phyloP scores from a whole-genome alignment of 169 alveolate genomes.

The Pseudocohnilembus persalinus region DNA sequence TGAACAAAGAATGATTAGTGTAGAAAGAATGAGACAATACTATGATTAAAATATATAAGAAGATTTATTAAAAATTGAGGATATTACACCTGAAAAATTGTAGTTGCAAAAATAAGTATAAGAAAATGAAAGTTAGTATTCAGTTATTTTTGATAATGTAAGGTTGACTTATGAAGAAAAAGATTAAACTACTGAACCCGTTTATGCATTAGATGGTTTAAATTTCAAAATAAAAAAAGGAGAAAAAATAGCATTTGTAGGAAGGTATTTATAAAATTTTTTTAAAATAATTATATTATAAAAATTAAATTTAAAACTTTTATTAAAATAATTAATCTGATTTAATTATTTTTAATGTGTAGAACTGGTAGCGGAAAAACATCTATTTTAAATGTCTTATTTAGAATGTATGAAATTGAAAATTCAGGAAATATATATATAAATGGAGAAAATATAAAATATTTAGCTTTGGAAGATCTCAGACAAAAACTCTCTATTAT shows the following conservation, averaged over 20 bases:
- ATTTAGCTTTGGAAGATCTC: conserved; percentile 17
- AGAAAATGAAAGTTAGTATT: background rate
- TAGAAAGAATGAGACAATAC: conserved; percentile 13
- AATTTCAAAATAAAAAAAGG: conserved; percentile 35
- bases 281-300: too few species aligned
- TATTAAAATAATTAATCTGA: background rate
- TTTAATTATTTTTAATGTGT: background rate
- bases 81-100: background rate
- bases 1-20: conserved; percentile 16
- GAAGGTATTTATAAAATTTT: too few species aligned
- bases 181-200: background rate
- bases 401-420: conserved; percentile 31
- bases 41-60: conserved; percentile 2
- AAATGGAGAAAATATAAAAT: conserved; percentile 29
- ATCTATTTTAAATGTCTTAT: conserved; percentile 37
- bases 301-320: background rate
- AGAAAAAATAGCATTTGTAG: conserved; percentile 41
- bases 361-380: conserved; percentile 59
- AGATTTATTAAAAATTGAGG: background rate
- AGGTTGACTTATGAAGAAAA: conserved; percentile 8
- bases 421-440: conserved; percentile 20
- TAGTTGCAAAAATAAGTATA: background rate
- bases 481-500: conserved; percentile 37
- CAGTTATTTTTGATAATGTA: conserved; percentile 7
- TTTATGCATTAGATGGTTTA: conserved; percentile 24